Conservation (phyloP, 306 rosid species). For the Pterocarpus macrocarpus region DNA sequence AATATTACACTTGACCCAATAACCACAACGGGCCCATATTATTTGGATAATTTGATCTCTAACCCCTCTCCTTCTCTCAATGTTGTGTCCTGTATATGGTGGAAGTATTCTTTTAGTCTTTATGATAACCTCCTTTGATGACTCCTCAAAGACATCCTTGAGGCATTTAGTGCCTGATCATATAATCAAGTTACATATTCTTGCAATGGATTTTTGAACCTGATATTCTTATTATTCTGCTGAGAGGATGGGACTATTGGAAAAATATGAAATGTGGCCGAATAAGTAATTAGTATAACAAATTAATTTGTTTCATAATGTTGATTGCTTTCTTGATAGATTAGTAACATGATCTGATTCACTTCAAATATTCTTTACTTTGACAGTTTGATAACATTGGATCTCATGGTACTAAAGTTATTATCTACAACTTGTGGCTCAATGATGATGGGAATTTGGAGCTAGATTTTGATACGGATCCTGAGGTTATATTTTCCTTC, state of each 20-base stretch:
- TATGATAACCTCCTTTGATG: too few relatives aligned
- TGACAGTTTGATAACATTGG: conserved; percentile 86
- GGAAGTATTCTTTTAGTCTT: too few relatives aligned
- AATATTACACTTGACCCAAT: too few relatives aligned
- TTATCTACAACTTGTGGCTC: conserved; percentile 88
- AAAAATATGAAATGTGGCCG: conserved; percentile 27
- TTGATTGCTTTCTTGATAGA: conserved; percentile 10
- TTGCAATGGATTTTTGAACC: not conserved
- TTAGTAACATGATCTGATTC: conserved; percentile 25
- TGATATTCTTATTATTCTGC: too few relatives aligned
- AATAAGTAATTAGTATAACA: conserved; percentile 6
- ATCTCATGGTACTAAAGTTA: conserved; percentile 88
- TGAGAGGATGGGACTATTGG: not conserved
- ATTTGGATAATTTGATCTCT: conserved; percentile 7
- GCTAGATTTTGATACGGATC: conserved; percentile 76
- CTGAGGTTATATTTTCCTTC: conserved; percentile 59
- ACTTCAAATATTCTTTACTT: conserved; percentile 26
- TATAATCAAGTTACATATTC: not conserved
- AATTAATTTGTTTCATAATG: conserved; percentile 16
- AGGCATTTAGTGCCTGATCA: conserved; percentile 12
- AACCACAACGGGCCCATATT: not conserved
- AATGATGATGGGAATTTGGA: conserved; percentile 74
- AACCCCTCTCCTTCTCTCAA: not conserved
- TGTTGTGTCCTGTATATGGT: conserved; percentile 8
- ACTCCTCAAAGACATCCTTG: not conserved